Base-by-base conservation (phyloP, 495 filamentous ascomycete genomes). In the Trichoderma gamsii region DNA sequence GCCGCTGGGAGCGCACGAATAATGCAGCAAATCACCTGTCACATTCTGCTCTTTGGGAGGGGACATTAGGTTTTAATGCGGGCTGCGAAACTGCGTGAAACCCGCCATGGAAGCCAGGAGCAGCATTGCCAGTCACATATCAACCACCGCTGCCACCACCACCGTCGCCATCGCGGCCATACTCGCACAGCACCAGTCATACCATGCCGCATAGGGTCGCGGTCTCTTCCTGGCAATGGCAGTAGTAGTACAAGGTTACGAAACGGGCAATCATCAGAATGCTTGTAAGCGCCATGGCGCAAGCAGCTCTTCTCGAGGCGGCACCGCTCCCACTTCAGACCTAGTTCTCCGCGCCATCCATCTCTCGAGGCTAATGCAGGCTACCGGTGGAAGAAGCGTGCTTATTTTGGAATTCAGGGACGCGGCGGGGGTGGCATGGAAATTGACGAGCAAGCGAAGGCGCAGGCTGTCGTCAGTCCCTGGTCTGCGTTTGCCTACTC, bases 271-370 rank as follows among this genome's bases (percentile, higher is more conserved):
- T 52, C 49, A 52, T 0, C 29, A 29, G 1, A 21, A 52, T 23
- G 18, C 18, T 11, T 4, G 49, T 23, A 21, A 23, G 49, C 56
- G 25, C 56, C 56, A 32, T 18, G 56, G 25, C 23, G 27, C 56
- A 7, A 35, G 56, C 35, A 38, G 29, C 35, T 38, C 44, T 49
- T n/a, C 13, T 49, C 13, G 4, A 49, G 56, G 23, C 56, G 56
- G 56, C 27, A 23, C 56, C 56, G 27, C 35, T 12, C 29, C 56
- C 27, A 23, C 56, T 61, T 61, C 56, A 29, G 56, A 61, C 56
- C 56, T 61, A 61, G 56, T 61, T 11, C 56, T 61, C 56, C 56
- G 56, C 56, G 29, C 56, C 56, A 61, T 61, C 56, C 56, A 61
- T 18, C 2, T 61, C 56, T 29, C 56, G 11, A 32, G 25, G 25